Percentiles rank a stretch among this genome's conserved stretches.
Evolutionary conservation across 371 early-diverging fungal species (phyloP).

Genomic region (Apophysomyces trapeziformis): DNA sequence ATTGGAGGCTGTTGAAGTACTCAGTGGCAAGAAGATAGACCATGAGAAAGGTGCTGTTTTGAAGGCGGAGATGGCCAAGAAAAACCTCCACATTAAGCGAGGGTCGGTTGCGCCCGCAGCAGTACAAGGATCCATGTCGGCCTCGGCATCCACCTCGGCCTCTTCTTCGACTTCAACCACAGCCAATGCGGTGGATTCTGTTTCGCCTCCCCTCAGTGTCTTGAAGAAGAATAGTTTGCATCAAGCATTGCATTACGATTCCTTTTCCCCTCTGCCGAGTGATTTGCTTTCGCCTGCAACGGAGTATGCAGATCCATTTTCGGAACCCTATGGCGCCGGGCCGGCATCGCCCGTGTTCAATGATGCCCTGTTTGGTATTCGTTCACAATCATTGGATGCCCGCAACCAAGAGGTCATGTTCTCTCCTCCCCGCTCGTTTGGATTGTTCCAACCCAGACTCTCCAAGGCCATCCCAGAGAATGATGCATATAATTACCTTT

Average conservation of each 20-base stretch:
- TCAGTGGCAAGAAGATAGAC: conserved; percentile 88
- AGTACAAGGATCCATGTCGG: conserved; percentile 11
- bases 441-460: conserved; percentile 5
- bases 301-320: conserved; percentile 47
- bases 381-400: conserved; percentile 21
- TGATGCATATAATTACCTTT: conserved; percentile 20
- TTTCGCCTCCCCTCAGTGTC: conserved; percentile 13
- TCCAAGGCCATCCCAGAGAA: conserved; percentile 1
- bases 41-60: conserved; percentile 82
- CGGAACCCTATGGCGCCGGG: conserved; percentile 36
- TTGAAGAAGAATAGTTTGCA: conserved; percentile 17
- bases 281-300: conserved; percentile 58
- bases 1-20: conserved; percentile 82
- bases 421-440: conserved; percentile 20
- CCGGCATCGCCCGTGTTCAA: conserved; percentile 27
- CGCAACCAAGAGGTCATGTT: conserved; percentile 17
- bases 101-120: conserved; percentile 22
- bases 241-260: conserved; percentile 22
- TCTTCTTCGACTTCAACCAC: conserved; percentile 16
- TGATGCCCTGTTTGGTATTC: conserved; percentile 18
- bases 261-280: conserved; percentile 55
- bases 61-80: conserved; percentile 97
- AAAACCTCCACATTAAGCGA: conserved; percentile 84
- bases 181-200: conserved; percentile 7
- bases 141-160: conserved; percentile 13